Evolutionary conservation across 768 basidiomycete species (phyloP).

Genomic region (Serendipita sp.): DNA sequence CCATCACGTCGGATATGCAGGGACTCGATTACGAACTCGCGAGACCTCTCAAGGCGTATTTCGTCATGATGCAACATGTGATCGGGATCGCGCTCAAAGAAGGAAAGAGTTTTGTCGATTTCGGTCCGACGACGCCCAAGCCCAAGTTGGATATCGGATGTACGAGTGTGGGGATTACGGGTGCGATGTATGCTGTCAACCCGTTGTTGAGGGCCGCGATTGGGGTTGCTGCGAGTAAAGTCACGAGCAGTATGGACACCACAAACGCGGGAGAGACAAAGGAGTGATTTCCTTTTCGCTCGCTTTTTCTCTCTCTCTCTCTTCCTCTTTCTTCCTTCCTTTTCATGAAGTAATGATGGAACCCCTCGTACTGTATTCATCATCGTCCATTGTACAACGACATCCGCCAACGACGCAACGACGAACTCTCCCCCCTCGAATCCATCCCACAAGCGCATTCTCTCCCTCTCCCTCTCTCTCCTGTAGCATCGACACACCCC

Average conservation of each 20-base stretch:
- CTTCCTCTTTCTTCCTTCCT: not conserved
- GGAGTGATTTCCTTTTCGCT: not conserved
- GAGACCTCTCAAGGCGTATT: constrained; percentile 1
- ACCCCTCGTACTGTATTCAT: too few relatives aligned
- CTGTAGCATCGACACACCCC: not conserved
- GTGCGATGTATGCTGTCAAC: constrained; percentile 1
- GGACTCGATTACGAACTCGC: constrained; percentile 5
- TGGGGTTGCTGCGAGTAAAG: not conserved
- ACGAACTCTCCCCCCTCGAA: not conserved
- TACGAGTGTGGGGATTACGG: not conserved
- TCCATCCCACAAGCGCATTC: not conserved
- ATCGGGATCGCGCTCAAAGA: constrained; percentile 1
- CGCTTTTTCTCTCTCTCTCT: not conserved
- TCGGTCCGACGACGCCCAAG: constrained; percentile 1
- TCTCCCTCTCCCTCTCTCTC: not conserved
- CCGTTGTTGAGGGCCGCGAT: not conserved
- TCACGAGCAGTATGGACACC: not conserved
- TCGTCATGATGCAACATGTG: constrained; percentile 5
- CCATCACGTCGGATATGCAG: constrained; percentile 1
- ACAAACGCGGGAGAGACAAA: not conserved
- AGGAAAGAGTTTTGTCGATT: constrained; percentile 2
- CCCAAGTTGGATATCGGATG: constrained; percentile 1
- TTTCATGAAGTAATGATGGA: not conserved
- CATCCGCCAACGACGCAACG: too few relatives aligned
- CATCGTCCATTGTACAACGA: too few relatives aligned